Evolutionary conservation across 208 protist species (phyloP), one percentile per base, ranked within the genome.

Genomic region (Sergeia podlipaevii): DNA sequence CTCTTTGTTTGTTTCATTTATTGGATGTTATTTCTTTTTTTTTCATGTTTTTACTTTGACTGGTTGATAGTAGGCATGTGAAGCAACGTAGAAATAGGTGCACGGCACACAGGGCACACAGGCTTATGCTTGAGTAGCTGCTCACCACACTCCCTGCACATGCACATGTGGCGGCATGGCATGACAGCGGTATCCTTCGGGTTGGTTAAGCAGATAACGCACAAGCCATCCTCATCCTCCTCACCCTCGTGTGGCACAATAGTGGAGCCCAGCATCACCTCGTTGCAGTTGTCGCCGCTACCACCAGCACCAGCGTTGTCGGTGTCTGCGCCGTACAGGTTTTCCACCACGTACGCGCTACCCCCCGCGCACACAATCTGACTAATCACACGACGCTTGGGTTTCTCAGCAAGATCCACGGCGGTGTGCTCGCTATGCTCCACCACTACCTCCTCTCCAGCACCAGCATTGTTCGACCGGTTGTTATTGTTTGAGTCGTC

Each of bases 161-260:
- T 84, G 59, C 91, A 97, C 90, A 98, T 92, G 61, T 97, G 93
- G 13, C 95, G 80, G 60, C 95, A 98, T 34, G 95, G 95, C 77
- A 98, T 93, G 20, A 97, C 89, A 0, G 81, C 80, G 2, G 91
- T 97, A 54, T 97, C 86, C 58, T 91, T 86, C 24, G 65, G 49
- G 55, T 96, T 90, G 21, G 85, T 92, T 34, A 98, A 71, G 70
- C 95, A 98, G 64, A 98, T 95, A 13, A 98, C 93, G 41, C 95
- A 98, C 28, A 95, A 72, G 3, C 73, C 80, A 38, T 91, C 80
- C 56, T 94, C 82, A 21, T 91, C 80, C 1, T 94, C 81, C 37
- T 85, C 80, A 28, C 72, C 75, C n/a, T 85, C 79, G 47, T 82
- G 67, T 6, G 64, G 53, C 7, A 56, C 71, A 48, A 88, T 80